Base-by-base conservation (phyloP, 2,329 filamentous ascomycete genomes). In the Tolypocladium guangdongense region DNA sequence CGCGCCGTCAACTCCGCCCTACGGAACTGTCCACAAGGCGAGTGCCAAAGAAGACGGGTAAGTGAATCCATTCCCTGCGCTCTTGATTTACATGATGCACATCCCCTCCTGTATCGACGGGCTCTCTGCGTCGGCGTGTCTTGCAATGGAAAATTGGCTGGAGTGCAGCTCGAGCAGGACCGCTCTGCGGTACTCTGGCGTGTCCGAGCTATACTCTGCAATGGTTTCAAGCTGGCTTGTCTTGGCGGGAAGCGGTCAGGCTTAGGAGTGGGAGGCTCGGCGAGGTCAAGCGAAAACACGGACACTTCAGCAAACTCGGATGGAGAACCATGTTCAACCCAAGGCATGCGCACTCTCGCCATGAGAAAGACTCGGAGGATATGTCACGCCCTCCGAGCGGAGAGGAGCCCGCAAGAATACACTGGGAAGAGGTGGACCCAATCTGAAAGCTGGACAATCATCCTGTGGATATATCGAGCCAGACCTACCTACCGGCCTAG, bases 1-100 rank as follows among this genome's bases (percentile, higher is more conserved):
- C 22, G 60, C 56, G 41, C 59, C 61, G 33, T 61, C 69, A 38
- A 64, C 63, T 49, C 69, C 67, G 39, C 63, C 64, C 3, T 66
- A 68, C 37, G 68, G 70, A 54, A 64, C 66, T 30, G 68, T 71
- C 18, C 69, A 71, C 57, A 82, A 79, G 56, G 83, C 87, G 57
- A 86, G 84, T 56, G 88, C 91, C 60, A 74, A 74, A 63, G 71
- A 74, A 64, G 71, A 74, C 54, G 71, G 71, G 71, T 74, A 65
- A 72, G 71, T 73, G 55, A n/a, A 8, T 27, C 32, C 7, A 32
- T 46, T 12, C 43, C 43, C 10, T 22, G 43, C 43, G 18, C 43
- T 32, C 16, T 20, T 46, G 16, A 46, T 46, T 32, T 46, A 7
- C 27, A 46, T 46, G 24, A 22, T 46, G 16, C n/a, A 33, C 22